phyloP scores from a whole-genome alignment of 2,329 filamentous ascomycete genomes.

The Colletotrichum simmondsii region DNA sequence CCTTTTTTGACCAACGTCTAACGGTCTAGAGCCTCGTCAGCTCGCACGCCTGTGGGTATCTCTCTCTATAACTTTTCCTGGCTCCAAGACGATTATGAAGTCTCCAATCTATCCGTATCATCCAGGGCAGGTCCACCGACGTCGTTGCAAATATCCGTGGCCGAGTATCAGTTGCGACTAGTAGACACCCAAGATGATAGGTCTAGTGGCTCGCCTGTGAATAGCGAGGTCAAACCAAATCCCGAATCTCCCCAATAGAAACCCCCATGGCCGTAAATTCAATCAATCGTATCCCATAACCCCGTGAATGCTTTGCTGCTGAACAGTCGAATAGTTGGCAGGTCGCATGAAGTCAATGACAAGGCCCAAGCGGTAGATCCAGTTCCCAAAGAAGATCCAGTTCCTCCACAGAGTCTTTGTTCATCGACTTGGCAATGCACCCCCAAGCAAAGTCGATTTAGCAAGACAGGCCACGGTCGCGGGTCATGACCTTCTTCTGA shows the following conservation, averaged over 20 bases:
- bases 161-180: not conserved
- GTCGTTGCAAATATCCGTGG: not conserved
- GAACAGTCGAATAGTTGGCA: not conserved
- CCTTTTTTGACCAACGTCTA: not conserved
- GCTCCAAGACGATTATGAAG: not conserved
- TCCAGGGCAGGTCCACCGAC: not conserved
- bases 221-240: not conserved
- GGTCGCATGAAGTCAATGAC: not conserved
- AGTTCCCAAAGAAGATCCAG: not conserved
- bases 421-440: not conserved
- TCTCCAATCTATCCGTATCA: not conserved
- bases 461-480: constrained; percentile 23
- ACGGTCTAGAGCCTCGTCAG: not conserved
- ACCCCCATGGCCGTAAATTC: not conserved
- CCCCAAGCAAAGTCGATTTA: not conserved
- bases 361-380: not conserved
- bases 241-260: not conserved
- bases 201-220: not conserved
- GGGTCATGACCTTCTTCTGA: constrained; percentile 25
- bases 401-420: not conserved
- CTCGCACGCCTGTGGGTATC: not conserved
- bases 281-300: not conserved
- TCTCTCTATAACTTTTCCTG: not conserved
- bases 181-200: not conserved
- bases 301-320: not conserved